Conservation (phyloP, 2,329 filamentous ascomycete species). For the Aspergillus quadricinctus region DNA sequence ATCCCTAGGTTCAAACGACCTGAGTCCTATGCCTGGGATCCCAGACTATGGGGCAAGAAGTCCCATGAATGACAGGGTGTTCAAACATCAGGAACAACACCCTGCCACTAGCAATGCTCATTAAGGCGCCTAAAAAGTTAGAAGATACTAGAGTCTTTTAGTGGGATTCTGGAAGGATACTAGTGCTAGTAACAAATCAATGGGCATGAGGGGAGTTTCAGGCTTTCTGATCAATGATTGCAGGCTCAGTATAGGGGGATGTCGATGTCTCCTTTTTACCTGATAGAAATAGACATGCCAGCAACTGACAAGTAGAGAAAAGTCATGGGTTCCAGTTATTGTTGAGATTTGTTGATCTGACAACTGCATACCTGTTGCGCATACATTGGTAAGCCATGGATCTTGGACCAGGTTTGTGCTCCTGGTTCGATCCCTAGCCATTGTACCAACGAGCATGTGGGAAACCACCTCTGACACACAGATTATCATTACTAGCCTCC, state of each 20-base stretch:
- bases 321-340: too few species aligned
- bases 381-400: not conserved
- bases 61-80: not conserved
- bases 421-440: not conserved
- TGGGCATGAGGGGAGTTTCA: not conserved
- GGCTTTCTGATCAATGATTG: not conserved
- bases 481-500: not conserved
- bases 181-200: conserved; percentile 9
- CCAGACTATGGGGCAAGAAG: not conserved
- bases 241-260: not conserved
- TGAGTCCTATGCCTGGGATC: not conserved
- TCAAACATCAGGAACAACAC: not conserved
- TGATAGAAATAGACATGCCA: not conserved
- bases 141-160: conserved; percentile 1
- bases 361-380: too few species aligned
- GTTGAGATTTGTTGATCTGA: too few species aligned
- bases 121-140: not conserved
- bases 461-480: not conserved
- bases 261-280: not conserved
- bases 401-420: not conserved
- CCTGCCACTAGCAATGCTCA: too few species aligned
- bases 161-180: conserved; percentile 18
- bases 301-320: too few species aligned
- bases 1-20: not conserved
- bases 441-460: not conserved